Conservation (phyloP, 208 protist genomes). For the Acanthamoeba lenticulata region DNA sequence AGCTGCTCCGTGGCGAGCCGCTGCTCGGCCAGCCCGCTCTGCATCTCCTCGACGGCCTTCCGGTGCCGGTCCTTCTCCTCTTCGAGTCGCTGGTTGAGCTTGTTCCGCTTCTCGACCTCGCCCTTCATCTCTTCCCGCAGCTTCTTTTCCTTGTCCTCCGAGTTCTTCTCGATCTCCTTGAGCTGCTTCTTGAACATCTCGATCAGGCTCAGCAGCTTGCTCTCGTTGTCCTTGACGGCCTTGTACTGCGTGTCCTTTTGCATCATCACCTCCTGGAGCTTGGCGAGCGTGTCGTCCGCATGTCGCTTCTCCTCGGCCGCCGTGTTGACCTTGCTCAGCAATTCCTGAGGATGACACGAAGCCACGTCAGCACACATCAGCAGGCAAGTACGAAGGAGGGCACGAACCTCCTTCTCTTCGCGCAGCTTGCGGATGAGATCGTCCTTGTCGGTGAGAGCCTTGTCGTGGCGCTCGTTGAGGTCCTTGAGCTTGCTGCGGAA, state of each 20-base stretch:
- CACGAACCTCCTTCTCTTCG: constrained; percentile 49
- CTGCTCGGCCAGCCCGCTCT: neutral
- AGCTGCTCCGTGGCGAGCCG: constrained; percentile 27
- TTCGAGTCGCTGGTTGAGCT: constrained; percentile 5
- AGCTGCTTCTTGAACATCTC: constrained; percentile 57
- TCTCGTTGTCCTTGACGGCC: constrained; percentile 56
- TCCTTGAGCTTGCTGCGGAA: constrained; percentile 29
- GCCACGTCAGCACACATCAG: neutral
- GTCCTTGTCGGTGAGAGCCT: neutral
- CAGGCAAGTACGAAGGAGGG: neutral
- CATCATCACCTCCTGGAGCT: constrained; percentile 63
- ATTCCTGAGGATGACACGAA: neutral
- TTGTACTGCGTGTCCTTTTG: constrained; percentile 54
- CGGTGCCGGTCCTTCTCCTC: constrained; percentile 25
- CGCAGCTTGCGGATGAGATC: constrained; percentile 18
- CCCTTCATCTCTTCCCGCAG: constrained; percentile 56
- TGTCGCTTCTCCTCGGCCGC: neutral
- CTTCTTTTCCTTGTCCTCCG: constrained; percentile 39
- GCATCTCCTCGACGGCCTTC: constrained; percentile 24
- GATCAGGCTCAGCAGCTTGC: constrained; percentile 28
- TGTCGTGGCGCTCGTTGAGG: constrained; percentile 17
- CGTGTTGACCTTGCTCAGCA: neutral
- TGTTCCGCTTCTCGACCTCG: constrained; percentile 12
- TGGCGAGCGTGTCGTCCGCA: neutral
- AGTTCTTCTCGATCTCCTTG: constrained; percentile 56